Evolutionary conservation across 495 filamentous ascomycete species (phyloP).

Genomic region (Bathelium albidoporum): DNA sequence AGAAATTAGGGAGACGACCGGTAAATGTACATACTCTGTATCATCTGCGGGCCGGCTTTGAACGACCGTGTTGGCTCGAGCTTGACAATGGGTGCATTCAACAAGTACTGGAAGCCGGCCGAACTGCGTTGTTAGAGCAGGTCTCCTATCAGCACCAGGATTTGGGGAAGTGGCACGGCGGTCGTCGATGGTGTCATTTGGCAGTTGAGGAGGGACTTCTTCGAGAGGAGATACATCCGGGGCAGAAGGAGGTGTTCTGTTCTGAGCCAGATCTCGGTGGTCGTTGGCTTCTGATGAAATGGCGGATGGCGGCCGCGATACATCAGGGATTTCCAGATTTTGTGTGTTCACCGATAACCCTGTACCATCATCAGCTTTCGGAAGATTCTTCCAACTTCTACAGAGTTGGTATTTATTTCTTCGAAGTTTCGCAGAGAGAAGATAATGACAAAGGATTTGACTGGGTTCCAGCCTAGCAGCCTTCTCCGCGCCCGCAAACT

Average conservation of each 20-base stretch:
- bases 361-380: background rate
- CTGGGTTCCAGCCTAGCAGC: no score
- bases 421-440: background rate
- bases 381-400: background rate
- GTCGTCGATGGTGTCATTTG: background rate
- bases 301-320: background rate
- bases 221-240: background rate
- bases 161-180: no score
- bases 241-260: background rate
- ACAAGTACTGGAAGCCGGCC: background rate
- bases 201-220: background rate
- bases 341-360: background rate
- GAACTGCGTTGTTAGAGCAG: background rate
- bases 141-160: background rate
- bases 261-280: background rate
- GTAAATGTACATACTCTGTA: background rate
- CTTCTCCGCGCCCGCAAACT: no score
- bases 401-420: background rate
- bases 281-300: background rate
- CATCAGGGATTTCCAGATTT: background rate
- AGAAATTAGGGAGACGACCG: background rate
- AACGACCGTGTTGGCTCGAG: background rate
- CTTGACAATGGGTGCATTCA: background rate
- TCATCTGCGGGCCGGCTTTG: background rate
- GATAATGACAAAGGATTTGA: no score